These are phyloP conservation scores for Penicillium nucicola DNA, from an alignment of 495 filamentous ascomycete genomes.

Conservation along the genomic window DNA sequence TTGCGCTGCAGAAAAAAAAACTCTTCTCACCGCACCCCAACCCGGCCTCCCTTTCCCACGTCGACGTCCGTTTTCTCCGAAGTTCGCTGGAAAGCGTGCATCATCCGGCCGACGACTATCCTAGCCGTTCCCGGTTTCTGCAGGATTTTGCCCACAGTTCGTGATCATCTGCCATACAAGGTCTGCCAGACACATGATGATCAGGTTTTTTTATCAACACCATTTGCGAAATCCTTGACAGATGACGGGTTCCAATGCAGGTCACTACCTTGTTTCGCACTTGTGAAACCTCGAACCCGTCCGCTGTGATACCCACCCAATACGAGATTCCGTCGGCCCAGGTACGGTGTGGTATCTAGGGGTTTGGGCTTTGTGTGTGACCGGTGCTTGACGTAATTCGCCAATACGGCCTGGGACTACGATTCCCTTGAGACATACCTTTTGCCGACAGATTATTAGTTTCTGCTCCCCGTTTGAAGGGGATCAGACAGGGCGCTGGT, in stretches of 20 bases:
- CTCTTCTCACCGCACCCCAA: background rate
- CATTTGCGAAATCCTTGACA: background rate
- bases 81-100: background rate
- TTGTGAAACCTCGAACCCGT: conserved; percentile 2
- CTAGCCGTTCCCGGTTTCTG: background rate
- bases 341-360: background rate
- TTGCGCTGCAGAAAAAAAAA: conserved; percentile 1
- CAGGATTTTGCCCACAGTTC: background rate
- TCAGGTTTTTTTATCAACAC: background rate
- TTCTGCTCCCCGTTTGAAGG: background rate
- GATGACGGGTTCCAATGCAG: conserved; percentile 3
- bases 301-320: background rate
- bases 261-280: conserved; percentile 6
- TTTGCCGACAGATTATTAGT: background rate
- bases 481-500: background rate
- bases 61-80: background rate
- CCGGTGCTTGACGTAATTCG: background rate
- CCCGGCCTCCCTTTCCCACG: background rate
- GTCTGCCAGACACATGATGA: background rate
- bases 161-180: background rate
- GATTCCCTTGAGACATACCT: background rate
- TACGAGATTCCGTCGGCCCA: background rate
- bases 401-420: background rate
- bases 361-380: background rate
- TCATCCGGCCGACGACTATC: background rate